Base-by-base conservation (phyloP, 495 filamentous ascomycete species). In the Tuber borchii region DNA sequence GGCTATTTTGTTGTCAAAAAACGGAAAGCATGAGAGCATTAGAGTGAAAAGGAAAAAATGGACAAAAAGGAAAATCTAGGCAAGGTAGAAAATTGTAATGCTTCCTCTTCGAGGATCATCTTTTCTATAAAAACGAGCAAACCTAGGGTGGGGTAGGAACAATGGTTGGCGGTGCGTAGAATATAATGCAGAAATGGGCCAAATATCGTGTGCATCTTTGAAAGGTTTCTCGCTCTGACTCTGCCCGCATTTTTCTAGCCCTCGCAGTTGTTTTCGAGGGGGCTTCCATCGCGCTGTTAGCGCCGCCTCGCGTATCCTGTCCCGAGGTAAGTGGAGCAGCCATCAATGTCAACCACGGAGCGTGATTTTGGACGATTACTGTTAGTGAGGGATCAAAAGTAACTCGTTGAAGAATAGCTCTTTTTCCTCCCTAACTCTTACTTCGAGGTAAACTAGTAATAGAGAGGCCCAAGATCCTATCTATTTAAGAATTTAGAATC, bases 381-480 rank as follows among this genome's bases (percentile, higher is more conserved):
- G 42, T 77, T 77, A 69, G 73, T 69, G 73, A 82, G 77, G 31
- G 86, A 51, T 84, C 83, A 79, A 93, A 37, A 92, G 75, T 69
- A 88, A 86, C 14, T 87, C 84, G 44, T 87, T 85, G 46, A 93
- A 80, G 71, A 91, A 84, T 6, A 85, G 85, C 71, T 90, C 86
- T 1, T 89, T 88, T 43, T 85, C 84, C 22, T 84, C 82, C 37
- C 88, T 2, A 39, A 92, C 86, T 5, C 81, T 74, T 17, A 83
- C 83, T 51, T 93, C 90, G 26, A 84, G 86, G 78, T 90, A 91
- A 69, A 88, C 88, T 26, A 93, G 85, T 40, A 95, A 81, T 3
- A 89, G 87, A 12, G 93, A 92, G 1, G 86, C 90, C 90, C 91
- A 94, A 46, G 87, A 83, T 0, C 88, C 86, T 16, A 93, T 83